Evolutionary conservation across 2,329 filamentous ascomycete genomes (phyloP).

Genomic region (Aspergillaceae sp.): DNA sequence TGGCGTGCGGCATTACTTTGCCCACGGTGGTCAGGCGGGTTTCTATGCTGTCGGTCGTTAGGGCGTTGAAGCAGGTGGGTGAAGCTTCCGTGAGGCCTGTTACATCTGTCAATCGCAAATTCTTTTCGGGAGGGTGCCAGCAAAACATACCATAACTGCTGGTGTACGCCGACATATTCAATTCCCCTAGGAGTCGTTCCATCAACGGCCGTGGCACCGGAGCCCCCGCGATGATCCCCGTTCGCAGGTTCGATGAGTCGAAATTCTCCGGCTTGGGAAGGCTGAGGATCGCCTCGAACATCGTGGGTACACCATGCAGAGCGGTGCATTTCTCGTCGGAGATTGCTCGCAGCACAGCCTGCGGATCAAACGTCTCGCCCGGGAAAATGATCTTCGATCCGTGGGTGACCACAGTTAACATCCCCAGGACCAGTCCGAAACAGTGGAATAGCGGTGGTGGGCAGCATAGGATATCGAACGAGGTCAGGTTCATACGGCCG

Average conservation of each 20-base stretch:
- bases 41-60: conserved; percentile 61
- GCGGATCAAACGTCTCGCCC: conserved; percentile 62
- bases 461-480: conserved; percentile 64
- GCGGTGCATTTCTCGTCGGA: conserved; percentile 62
- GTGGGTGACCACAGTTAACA: conserved; percentile 64
- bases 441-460: conserved; percentile 80
- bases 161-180: conserved; percentile 68
- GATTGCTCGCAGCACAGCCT: conserved; percentile 58
- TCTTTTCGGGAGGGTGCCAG: not conserved
- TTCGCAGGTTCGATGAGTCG: conserved; percentile 51
- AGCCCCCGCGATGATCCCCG: conserved; percentile 70
- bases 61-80: conserved; percentile 73
- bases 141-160: conserved; percentile 47
- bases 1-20: conserved; percentile 64
- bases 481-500: conserved; percentile 62
- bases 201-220: conserved; percentile 68
- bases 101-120: not conserved
- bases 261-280: conserved; percentile 42
- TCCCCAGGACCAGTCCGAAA: conserved; percentile 69
- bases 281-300: conserved; percentile 62
- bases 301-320: conserved; percentile 72
- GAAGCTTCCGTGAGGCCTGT: conserved; percentile 63
- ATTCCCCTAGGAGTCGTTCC: conserved; percentile 59
- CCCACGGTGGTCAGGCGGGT: conserved; percentile 64
- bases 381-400: conserved; percentile 70